Evolutionary conservation across 1,139 yeast genomes (phyloP), one percentile per base, ranked within the genome.

Genomic region (Geotrichum australiense): DNA sequence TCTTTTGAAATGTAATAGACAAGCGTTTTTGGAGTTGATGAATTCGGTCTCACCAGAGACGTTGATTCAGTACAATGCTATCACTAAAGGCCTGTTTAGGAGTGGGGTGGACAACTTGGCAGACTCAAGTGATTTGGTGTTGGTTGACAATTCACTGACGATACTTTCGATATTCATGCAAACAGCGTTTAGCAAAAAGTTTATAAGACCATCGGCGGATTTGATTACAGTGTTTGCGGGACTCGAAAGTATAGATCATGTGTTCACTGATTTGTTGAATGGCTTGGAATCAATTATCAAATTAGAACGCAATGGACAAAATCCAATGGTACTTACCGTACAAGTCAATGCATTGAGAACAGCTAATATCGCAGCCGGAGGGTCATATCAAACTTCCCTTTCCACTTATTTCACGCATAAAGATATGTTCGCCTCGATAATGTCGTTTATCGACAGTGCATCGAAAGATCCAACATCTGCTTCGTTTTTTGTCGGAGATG

Each of bases 391-490:
- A 21, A 63, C 70, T 2, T 49, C 57, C 15, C 50, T 66, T 19
- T 58, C 58, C 4, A 51, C 63, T 3, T 58, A 58, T 43, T 64
- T 66, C 45, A 50, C 58, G 28, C 59, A 61, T 20, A 56, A 58
- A 21, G 66, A 65, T 45, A 54, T 65, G 46, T 66, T 66, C 45
- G 58, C 59, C 6, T 57, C 68, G 1, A 52, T 65, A 10, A 54
- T 65, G 44, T 46, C 49, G 7, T 54, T 66, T 23, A 54, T 65
- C 20, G 57, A 55, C 14, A 38, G 50, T 31, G 51, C 54, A 2
- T 56, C 50, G 7, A 40, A 50, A 5, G 53, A 47, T 28, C 24
- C 30, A 12, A 4, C 25, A 12, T 45, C 11, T 27, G 30, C 42
- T 18, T 36, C 46, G 11, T 45, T 50, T 12, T 52, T 52, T 49